These are phyloP conservation scores for Blechomonas ayalai DNA, from an alignment of 208 protist genomes.

Conservation along the genomic window DNA sequence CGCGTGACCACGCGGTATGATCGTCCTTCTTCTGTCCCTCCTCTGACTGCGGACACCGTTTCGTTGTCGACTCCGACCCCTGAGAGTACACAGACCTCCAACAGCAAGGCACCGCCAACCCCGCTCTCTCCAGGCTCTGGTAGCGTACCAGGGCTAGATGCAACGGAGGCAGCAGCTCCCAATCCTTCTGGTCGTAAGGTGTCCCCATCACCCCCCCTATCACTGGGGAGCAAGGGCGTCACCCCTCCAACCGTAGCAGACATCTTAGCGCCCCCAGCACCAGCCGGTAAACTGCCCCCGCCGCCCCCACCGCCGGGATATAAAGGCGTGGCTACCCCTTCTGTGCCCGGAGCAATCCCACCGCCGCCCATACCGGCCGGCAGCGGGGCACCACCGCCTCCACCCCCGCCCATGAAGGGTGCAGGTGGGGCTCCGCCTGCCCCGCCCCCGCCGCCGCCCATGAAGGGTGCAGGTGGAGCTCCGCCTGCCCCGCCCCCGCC, in stretches of 20 bases:
- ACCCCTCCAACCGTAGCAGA: background rate
- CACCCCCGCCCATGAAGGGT: constrained; percentile 8
- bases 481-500: constrained; percentile 24
- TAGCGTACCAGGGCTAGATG: too few species aligned
- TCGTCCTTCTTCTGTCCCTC: too few species aligned
- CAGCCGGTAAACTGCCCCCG: constrained; percentile 4
- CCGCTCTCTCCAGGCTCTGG: too few species aligned
- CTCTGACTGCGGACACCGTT: too few species aligned
- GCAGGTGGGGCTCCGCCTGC: constrained; percentile 10
- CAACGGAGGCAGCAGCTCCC: too few species aligned
- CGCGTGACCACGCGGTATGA: too few species aligned
- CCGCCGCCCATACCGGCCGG: constrained; percentile 12
- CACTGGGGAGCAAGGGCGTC: too few species aligned
- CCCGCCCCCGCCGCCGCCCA: constrained; percentile 20
- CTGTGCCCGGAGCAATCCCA: constrained; percentile 11
- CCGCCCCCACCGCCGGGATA: constrained; percentile 7
- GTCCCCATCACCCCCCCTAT: constrained; percentile 2
- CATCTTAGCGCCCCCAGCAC: background rate
- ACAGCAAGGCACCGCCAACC: too few species aligned
- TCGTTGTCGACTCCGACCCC: too few species aligned
- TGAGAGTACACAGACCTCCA: too few species aligned
- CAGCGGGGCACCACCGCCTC: background rate
- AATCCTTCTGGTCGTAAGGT: too few species aligned
- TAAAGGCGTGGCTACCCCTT: background rate
- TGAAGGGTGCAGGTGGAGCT: constrained; percentile 7